Evolutionary conservation across 805 yeast genomes (phyloP), one percentile per base, ranked within the genome.

Genomic region (Monosporozyma solicola): DNA sequence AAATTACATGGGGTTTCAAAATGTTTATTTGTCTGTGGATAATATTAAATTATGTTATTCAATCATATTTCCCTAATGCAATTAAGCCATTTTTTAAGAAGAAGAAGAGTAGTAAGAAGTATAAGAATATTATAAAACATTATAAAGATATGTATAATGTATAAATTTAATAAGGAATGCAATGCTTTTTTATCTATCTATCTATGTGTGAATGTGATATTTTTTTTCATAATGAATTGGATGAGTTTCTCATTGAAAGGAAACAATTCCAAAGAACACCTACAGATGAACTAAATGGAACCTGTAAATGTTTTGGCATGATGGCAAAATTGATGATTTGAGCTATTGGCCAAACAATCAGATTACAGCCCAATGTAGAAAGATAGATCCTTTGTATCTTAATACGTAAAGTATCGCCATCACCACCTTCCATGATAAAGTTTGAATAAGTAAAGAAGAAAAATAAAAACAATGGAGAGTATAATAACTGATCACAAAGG

Each of bases 251-350:
- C 78, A 87, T 81, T 0, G 96, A 89, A 49, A 92, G 72, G 71
- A 86, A 91, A 51, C 97, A 90, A 65, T 94, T 92, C 98, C 99
- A 92, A 39, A 92, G 72, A 20, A 92, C 95, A 31, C 96, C 92
- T 5, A 94, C 74, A 20, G 87, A 74, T 8, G 94, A 85, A 52
- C 95, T 84, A 66, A 94, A 92, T 0, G 97, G 97, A 5, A 92
- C 95, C 68, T 92, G 98, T 59, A 82, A 79, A 55, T 75, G 75
- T 54, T 80, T 74, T 1, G 92, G 92, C 68, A 87, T 78, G 2
- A 84, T 63, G 52, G 84, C 72, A 59, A 87, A 87, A 61, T 87
- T 87, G 57, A 86, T 72, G 57, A 87, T 82, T 61, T 87, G 95
- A 22, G 85, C 90, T 9, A 87, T 80, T 51, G 88, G 87, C 95